These are phyloP conservation scores for Kwoniella heveanensis DNA, from an alignment of 768 basidiomycete species.

Conservation along the genomic window DNA sequence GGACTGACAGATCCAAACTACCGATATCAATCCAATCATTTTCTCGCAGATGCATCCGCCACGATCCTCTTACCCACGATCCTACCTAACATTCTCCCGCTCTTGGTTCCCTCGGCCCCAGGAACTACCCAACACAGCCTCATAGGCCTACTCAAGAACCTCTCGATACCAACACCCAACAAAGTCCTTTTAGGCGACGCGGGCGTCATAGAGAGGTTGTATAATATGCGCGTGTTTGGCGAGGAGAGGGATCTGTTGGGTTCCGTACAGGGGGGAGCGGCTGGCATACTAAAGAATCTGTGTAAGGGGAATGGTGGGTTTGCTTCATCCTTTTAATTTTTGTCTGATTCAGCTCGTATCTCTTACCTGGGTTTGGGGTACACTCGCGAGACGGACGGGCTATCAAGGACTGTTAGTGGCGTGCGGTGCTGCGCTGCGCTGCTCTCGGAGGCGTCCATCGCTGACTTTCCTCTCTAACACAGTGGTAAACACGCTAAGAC, in stretches of 20 bases:
- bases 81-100: slow-evolving; percentile 10
- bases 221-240: slow-evolving; percentile 69
- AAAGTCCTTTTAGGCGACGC: slow-evolving; percentile 65
- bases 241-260: slow-evolving; percentile 79
- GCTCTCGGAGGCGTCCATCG: no score
- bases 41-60: slow-evolving; percentile 20
- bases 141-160: slow-evolving; percentile 80
- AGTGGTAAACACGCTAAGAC: not conserved
- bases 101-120: slow-evolving; percentile 12
- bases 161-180: slow-evolving; percentile 65
- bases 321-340: not conserved
- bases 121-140: slow-evolving; percentile 79
- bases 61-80: slow-evolving; percentile 5
- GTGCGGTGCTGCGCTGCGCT: no score
- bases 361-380: no score
- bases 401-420: no score
- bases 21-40: no score
- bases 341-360: no score
- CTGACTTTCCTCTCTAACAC: not conserved
- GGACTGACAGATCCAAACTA: not conserved
- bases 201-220: slow-evolving; percentile 66
- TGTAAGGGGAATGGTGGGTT: slow-evolving; percentile 70
- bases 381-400: no score
- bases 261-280: slow-evolving; percentile 80
- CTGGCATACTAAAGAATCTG: slow-evolving; percentile 86